Conservation (phyloP, 2,329 filamentous ascomycete genomes). For the Fusarium sp. region DNA sequence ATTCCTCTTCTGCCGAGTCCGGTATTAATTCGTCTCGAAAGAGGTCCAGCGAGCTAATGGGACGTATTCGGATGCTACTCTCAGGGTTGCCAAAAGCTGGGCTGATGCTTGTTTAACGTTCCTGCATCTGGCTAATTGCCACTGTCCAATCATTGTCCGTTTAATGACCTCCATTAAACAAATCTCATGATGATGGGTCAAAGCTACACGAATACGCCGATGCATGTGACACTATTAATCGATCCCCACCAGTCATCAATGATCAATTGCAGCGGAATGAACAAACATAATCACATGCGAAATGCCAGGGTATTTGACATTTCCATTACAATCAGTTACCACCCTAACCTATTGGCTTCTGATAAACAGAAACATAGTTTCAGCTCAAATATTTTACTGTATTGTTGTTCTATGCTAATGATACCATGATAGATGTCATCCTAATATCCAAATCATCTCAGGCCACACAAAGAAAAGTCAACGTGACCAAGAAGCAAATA, state of each 20-base stretch:
- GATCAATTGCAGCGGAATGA: neutral
- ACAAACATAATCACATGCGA: slow-evolving; percentile 31
- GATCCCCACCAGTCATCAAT: slow-evolving; percentile 6
- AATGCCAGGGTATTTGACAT: neutral
- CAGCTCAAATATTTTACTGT: neutral
- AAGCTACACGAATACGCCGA: slow-evolving; percentile 39
- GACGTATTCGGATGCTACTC: slow-evolving; percentile 19
- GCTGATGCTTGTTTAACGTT: slow-evolving; percentile 22
- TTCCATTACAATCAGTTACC: neutral
- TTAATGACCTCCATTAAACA: slow-evolving; percentile 28
- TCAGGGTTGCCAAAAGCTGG: neutral
- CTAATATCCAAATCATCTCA: slow-evolving; percentile 6
- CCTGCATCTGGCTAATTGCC: slow-evolving; percentile 6
- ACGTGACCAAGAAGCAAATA: slow-evolving; percentile 1
- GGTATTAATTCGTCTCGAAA: slow-evolving; percentile 38
- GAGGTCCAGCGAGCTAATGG: neutral
- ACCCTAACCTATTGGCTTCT: too few relatives aligned
- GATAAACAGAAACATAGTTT: neutral
- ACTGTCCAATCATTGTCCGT: slow-evolving; percentile 28
- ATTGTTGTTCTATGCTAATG: slow-evolving; percentile 3
- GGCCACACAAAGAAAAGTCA: neutral
- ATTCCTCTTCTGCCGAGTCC: slow-evolving; percentile 33
- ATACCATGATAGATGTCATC: slow-evolving; percentile 17
- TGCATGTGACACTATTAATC: slow-evolving; percentile 29
- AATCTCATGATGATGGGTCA: slow-evolving; percentile 23